Evolutionary conservation across 257 asterid genomes (phyloP).

Genomic region (Ajuga chamaepitys): DNA sequence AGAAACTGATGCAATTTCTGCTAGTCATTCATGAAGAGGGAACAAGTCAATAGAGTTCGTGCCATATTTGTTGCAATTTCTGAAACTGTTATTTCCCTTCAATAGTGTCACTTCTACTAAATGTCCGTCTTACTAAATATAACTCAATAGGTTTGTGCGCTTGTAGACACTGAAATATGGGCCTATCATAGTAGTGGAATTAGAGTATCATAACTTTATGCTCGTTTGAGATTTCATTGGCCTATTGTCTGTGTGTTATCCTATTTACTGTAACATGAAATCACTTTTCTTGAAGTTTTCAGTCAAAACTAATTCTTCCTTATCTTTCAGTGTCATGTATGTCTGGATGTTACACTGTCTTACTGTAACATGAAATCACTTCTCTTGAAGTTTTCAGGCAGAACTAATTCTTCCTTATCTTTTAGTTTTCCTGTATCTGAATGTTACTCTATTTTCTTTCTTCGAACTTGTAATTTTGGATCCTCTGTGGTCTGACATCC

Average conservation of each 20-base stretch:
- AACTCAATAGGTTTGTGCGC: background rate
- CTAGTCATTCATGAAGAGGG: background rate
- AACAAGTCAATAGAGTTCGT: background rate
- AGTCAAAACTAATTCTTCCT: background rate
- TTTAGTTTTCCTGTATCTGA: background rate
- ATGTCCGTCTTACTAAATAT: no score
- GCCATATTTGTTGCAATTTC: background rate
- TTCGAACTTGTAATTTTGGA: background rate
- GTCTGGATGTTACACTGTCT: background rate
- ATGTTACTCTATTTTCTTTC: background rate
- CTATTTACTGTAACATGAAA: background rate
- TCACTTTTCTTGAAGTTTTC: background rate
- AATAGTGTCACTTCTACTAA: background rate
- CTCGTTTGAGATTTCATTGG: no score
- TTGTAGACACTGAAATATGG: background rate
- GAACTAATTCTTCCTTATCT: background rate
- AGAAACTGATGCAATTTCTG: background rate
- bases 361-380: background rate
- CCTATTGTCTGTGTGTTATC: no score
- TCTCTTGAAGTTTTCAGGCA: background rate
- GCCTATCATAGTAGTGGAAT: no score
- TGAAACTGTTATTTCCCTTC: background rate
- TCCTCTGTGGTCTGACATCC: conserved; percentile 8
- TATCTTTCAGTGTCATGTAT: background rate
- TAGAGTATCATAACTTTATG: no score